phyloP scores from a whole-genome alignment of 257 asterid species.

The Penstemon barbatus region DNA sequence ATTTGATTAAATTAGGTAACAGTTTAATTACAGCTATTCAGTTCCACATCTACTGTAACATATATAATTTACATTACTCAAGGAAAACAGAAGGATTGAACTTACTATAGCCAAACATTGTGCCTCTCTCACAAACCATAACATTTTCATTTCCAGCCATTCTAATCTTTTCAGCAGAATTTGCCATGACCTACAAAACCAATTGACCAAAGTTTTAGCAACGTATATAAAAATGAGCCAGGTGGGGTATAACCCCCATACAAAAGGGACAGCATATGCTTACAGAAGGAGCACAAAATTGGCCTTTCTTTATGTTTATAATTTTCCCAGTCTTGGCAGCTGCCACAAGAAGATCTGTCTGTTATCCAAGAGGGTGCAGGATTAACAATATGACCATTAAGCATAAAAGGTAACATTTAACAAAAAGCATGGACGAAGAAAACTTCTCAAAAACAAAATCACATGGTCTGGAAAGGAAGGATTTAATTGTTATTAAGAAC shows the following conservation, averaged over 20 bases:
- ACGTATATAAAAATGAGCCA: conserved; percentile 2
- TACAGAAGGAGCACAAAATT: conserved; percentile 89
- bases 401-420: conserved; percentile 5
- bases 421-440: neutral
- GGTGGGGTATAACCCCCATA: neutral
- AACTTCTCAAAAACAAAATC: neutral
- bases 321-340: conserved; percentile 90
- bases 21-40: neutral
- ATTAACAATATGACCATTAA: conserved; percentile 9
- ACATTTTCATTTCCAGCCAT: conserved; percentile 94
- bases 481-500: conserved; percentile 4
- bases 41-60: neutral
- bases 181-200: conserved; percentile 74
- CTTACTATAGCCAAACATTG: conserved; percentile 97
- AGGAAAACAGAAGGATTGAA: conserved; percentile 18
- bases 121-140: conserved; percentile 99
- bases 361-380: conserved; percentile 35
- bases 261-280: conserved; percentile 18
- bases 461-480: neutral
- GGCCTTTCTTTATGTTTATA: conserved; percentile 93
- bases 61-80: neutral
- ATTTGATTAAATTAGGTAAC: neutral
- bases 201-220: conserved; percentile 17
- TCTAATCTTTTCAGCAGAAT: conserved; percentile 91
- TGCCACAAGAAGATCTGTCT: conserved; percentile 94